A percentile compares a stretch with the other conserved stretches of the same genome.
These are phyloP conservation scores for Aspergillus persii DNA, from an alignment of 2,329 filamentous ascomycete genomes.

Conservation along the genomic window DNA sequence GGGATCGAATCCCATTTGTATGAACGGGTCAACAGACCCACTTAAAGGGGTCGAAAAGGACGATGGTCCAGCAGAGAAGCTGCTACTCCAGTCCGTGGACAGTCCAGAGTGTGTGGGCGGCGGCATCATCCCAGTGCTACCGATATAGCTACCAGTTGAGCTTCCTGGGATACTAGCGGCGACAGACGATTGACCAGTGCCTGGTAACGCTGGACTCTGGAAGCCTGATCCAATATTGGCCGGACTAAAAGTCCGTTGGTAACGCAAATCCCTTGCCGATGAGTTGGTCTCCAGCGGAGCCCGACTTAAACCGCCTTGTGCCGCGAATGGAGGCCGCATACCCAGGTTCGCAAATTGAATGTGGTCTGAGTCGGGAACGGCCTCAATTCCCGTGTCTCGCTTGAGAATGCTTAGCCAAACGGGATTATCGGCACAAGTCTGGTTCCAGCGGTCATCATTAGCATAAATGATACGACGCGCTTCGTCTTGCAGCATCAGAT, in stretches of 20 bases:
- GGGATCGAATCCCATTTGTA: conserved; percentile 40
- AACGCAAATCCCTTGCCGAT: conserved; percentile 23
- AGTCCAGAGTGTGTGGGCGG: conserved; percentile 26
- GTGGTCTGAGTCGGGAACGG: conserved; percentile 30
- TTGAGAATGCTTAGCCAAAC: conserved; percentile 47
- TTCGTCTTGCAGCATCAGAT: conserved; percentile 37
- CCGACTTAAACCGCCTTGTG: conserved; percentile 34
- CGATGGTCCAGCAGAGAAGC: conserved; percentile 27
- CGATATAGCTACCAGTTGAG: conserved; percentile 34
- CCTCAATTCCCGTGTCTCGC: conserved; percentile 40
- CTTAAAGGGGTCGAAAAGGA: conserved; percentile 34
- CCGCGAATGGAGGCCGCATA: conserved; percentile 44
- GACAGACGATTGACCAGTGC: conserved; percentile 34
- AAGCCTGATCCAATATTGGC: conserved; percentile 30
- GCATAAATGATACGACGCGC: conserved; percentile 36
- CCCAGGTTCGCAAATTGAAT: conserved; percentile 38
- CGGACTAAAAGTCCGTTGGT: conserved; percentile 24
- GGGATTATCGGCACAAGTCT: conserved; percentile 48
- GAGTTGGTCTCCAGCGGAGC: conserved; percentile 36
- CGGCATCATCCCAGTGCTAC: conserved; percentile 31
- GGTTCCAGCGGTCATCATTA: conserved; percentile 37
- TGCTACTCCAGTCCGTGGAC: conserved; percentile 35
- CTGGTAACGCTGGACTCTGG: conserved; percentile 31
- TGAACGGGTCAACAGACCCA: conserved; percentile 31
- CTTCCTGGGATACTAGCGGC: conserved; percentile 37